phyloP scores from a whole-genome alignment of 1,284 basidiomycete species.

The Sanghuangporus sanghuang region DNA sequence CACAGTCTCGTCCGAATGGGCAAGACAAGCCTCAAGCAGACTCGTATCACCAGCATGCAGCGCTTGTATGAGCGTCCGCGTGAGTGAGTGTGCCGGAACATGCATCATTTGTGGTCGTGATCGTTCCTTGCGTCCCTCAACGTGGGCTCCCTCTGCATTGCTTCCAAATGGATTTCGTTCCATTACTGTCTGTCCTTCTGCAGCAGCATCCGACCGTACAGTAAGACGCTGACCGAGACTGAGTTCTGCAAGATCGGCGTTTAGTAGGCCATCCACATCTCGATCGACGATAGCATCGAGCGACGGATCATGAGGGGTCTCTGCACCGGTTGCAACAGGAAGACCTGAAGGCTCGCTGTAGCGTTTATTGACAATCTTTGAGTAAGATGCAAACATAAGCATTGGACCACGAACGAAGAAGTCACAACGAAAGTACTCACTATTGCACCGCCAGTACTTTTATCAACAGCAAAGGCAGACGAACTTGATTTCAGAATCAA shows the following conservation, averaged over 20 bases:
- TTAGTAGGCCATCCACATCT: constrained; percentile 64
- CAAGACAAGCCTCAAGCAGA: constrained; percentile 84
- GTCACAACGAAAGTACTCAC: constrained; percentile 16
- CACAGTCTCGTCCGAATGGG: constrained; percentile 76
- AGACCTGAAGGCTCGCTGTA: constrained; percentile 60
- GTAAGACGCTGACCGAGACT: constrained; percentile 85
- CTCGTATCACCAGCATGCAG: constrained; percentile 91
- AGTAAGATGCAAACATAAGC: not conserved
- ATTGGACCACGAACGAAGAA: not conserved
- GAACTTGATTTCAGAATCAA: constrained; percentile 30
- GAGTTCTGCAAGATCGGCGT: constrained; percentile 83
- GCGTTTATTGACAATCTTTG: constrained; percentile 43
- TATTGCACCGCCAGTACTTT: constrained; percentile 15
- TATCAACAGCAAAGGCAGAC: not conserved
- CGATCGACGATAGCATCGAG: constrained; percentile 47
- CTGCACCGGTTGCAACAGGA: constrained; percentile 57
- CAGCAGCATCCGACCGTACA: constrained; percentile 50
- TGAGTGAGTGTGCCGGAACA: constrained; percentile 83
- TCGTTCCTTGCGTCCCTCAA: not conserved
- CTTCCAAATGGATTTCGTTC: constrained; percentile 32
- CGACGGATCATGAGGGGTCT: constrained; percentile 54
- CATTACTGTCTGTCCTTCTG: constrained; percentile 27
- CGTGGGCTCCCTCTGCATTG: constrained; percentile 34
- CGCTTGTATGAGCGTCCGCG: constrained; percentile 93
- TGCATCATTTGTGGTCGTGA: not conserved